Conservation (phyloP, 2,329 filamentous ascomycete species). For the Paraconiothyrium sp. region DNA sequence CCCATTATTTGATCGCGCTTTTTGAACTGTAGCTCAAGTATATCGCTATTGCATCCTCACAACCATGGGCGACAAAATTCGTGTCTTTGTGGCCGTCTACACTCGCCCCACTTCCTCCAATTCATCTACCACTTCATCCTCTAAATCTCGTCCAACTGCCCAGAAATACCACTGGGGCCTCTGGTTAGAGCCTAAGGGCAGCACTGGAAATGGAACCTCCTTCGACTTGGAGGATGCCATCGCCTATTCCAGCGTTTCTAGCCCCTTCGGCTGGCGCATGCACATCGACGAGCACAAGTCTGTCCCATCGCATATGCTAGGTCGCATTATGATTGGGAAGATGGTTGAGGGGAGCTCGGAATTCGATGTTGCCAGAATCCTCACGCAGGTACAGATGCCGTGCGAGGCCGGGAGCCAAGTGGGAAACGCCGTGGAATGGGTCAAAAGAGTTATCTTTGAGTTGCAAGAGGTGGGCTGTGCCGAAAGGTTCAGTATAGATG, state of each 20-base stretch:
- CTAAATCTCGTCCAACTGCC: conserved; percentile 12
- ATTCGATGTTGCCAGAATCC: conserved; percentile 15
- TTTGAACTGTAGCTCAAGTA: background rate
- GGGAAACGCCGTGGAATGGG: conserved; percentile 22
- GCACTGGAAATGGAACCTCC: conserved; percentile 24
- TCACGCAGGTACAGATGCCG: conserved; percentile 22
- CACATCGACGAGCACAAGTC: conserved; percentile 21
- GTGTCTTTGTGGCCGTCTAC: conserved; percentile 29
- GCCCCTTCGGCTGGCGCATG: conserved; percentile 27
- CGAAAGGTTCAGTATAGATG: conserved; percentile 24
- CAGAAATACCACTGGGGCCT: conserved; percentile 27
- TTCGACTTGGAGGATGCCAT: conserved; percentile 22
- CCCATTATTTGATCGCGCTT: background rate
- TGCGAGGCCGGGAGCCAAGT: conserved; percentile 20
- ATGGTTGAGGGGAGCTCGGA: conserved; percentile 18
- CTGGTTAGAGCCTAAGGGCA: conserved; percentile 29
- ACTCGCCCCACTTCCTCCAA: conserved; percentile 16
- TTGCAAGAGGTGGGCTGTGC: conserved; percentile 24
- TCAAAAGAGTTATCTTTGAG: conserved; percentile 21
- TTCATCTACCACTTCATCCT: conserved; percentile 9
- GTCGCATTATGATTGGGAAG: conserved; percentile 29
- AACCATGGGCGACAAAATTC: conserved; percentile 27
- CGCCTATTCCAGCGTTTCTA: conserved; percentile 18
- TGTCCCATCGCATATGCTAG: conserved; percentile 22
- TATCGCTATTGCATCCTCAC: background rate